A percentile compares a stretch with the other conserved stretches of the same genome.
These are phyloP conservation scores for Beauveria medogensis DNA, from an alignment of 2,329 filamentous ascomycete genomes.

Conservation along the genomic window DNA sequence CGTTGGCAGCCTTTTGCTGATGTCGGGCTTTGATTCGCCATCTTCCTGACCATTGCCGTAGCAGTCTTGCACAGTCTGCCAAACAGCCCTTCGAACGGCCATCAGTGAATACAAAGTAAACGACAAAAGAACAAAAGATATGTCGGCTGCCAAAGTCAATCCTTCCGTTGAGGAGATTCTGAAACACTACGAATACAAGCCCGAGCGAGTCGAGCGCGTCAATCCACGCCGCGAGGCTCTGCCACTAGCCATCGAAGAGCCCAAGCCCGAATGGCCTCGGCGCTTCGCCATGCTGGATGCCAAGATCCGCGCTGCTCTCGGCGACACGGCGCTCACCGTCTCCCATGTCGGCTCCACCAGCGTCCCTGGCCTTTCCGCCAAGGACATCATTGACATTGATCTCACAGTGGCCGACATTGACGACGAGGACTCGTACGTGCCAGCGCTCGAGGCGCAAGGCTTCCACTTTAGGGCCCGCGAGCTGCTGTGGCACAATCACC, in stretches of 20 bases:
- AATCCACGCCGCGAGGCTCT: constrained; percentile 1
- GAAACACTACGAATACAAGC: constrained; percentile 7
- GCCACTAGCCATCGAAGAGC: constrained; percentile 10
- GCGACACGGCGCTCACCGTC: constrained; percentile 23
- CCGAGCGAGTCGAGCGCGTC: constrained; percentile 9
- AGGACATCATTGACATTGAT: constrained; percentile 40
- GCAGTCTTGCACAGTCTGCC: no score
- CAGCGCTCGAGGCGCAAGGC: constrained; percentile 28
- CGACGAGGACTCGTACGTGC: constrained; percentile 30
- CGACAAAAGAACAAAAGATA: not conserved
- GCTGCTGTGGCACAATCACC: constrained; percentile 34
- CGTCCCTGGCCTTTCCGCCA: constrained; percentile 35
- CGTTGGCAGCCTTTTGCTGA: not conserved
- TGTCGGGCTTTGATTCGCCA: not conserved
- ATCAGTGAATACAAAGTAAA: not conserved
- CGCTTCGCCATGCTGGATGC: constrained; percentile 19
- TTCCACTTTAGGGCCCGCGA: constrained; percentile 35
- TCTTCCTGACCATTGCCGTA: no score
- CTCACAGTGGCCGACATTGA: constrained; percentile 29
- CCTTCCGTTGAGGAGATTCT: not conserved
- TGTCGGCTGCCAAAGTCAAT: not conserved
- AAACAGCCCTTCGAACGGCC: no score
- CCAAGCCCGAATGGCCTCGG: constrained; percentile 6
- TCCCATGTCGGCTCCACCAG: constrained; percentile 38
- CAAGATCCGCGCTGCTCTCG: constrained; percentile 22